Evolutionary conservation across 768 basidiomycete genomes (phyloP).

Genomic region (Termitomyces titanicus): DNA sequence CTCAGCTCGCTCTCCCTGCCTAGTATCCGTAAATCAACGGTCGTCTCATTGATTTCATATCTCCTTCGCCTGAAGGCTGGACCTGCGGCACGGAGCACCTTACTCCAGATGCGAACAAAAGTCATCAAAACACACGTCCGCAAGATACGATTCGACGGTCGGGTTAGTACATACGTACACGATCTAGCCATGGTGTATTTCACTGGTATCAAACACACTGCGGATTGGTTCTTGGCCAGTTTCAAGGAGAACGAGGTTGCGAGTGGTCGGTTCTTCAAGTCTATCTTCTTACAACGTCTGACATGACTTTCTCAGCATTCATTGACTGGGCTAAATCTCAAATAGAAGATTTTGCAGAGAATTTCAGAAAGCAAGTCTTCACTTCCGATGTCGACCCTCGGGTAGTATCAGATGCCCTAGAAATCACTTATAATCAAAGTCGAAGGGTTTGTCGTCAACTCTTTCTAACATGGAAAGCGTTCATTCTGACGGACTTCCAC

Average conservation of each 20-base stretch:
- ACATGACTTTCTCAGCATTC: conserved; percentile 56
- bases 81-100: conserved; percentile 76
- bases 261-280: conserved; percentile 59
- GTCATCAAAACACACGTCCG: conserved; percentile 77
- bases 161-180: conserved; percentile 79
- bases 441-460: conserved; percentile 58
- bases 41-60: conserved; percentile 67
- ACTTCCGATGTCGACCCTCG: conserved; percentile 69
- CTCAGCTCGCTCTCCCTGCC: conserved; percentile 71
- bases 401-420: conserved; percentile 74
- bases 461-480: not conserved
- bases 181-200: conserved; percentile 89
- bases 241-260: conserved; percentile 96
- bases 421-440: conserved; percentile 77
- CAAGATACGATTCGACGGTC: conserved; percentile 87
- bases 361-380: conserved; percentile 91
- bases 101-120: conserved; percentile 73
- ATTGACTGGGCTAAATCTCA: conserved; percentile 92
- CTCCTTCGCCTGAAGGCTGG: conserved; percentile 74
- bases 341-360: conserved; percentile 76
- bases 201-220: conserved; percentile 93
- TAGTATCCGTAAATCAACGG: conserved; percentile 71
- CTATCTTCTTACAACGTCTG: not conserved
- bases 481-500: not conserved
- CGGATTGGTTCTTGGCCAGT: conserved; percentile 95